phyloP scores from a whole-genome alignment of 2,329 filamentous ascomycete genomes.

The Aphanocladium album region DNA sequence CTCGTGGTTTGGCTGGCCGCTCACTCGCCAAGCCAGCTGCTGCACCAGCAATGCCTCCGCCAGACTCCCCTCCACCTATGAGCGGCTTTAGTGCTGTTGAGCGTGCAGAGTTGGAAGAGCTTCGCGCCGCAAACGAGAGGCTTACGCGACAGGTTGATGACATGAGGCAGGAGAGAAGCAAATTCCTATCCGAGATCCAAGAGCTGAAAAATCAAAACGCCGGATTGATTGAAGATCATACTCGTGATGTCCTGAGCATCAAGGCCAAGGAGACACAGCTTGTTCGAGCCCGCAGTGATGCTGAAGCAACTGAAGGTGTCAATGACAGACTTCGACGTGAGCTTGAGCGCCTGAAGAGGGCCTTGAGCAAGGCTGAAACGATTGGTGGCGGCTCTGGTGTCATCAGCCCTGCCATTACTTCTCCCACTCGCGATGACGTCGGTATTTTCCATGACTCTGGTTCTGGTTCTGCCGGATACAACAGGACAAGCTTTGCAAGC shows the following conservation, averaged over 20 bases:
- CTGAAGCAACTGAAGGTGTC: constrained; percentile 79
- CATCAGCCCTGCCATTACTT: constrained; percentile 41
- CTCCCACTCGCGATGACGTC: constrained; percentile 53
- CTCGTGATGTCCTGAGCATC: constrained; percentile 88
- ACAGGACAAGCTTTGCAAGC: constrained; percentile 59
- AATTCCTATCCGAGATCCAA: constrained; percentile 78
- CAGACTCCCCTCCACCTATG: constrained; percentile 53
- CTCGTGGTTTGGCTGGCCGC: constrained; percentile 77
- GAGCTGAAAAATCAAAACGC: constrained; percentile 97
- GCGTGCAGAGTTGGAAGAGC: constrained; percentile 84
- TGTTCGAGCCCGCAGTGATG: constrained; percentile 84
- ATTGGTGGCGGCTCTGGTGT: constrained; percentile 35
- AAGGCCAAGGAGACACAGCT: constrained; percentile 98
- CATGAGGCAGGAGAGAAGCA: constrained; percentile 73
- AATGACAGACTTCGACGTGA: constrained; percentile 82
- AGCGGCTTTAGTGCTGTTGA: constrained; percentile 74
- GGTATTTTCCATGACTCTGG: constrained; percentile 54
- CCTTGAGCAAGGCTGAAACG: constrained; percentile 60
- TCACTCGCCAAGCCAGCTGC: constrained; percentile 72
- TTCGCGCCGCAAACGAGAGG: constrained; percentile 77
- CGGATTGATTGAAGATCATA: constrained; percentile 94
- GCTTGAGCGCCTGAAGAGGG: constrained; percentile 88
- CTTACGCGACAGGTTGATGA: constrained; percentile 73
- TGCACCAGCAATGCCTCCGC: constrained; percentile 44
- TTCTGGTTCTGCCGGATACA: constrained; percentile 35